A percentile compares a stretch with the other conserved stretches of the same genome.
Conservation (phyloP, 768 basidiomycete genomes). For the Hemileccinum rubropunctum region DNA sequence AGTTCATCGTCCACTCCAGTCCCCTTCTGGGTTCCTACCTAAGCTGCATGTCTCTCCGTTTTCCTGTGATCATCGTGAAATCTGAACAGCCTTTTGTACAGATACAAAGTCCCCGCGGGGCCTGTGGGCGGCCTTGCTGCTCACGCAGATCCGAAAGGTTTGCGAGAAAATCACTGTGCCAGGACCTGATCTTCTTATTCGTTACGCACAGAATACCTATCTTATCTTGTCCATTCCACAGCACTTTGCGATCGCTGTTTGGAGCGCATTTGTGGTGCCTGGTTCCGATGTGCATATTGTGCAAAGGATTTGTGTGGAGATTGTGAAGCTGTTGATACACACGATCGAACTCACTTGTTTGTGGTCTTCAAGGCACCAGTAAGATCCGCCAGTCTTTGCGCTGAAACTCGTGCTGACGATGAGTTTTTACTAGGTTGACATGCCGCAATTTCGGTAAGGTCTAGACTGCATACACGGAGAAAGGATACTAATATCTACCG, state of each 20-base stretch:
- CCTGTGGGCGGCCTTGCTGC: conserved; percentile 40
- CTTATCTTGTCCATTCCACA: conserved; percentile 53
- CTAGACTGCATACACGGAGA: background rate
- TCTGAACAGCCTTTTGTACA: conserved; percentile 29
- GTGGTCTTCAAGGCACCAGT: conserved; percentile 85
- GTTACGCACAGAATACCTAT: conserved; percentile 55
- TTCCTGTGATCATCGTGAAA: background rate
- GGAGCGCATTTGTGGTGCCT: conserved; percentile 76
- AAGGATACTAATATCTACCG: conserved; percentile 8
- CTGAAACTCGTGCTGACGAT: conserved; percentile 3
- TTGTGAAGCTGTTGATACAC: conserved; percentile 79
- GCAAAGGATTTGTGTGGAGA: conserved; percentile 81
- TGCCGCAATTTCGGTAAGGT: conserved; percentile 66
- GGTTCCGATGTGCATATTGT: conserved; percentile 91
- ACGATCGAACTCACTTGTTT: conserved; percentile 81
- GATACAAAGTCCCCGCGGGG: conserved; percentile 65
- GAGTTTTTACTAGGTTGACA: conserved; percentile 54
- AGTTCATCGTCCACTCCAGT: conserved; percentile 59
- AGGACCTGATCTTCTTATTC: background rate
- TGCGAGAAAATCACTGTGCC: conserved; percentile 1
- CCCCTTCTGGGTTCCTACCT: conserved; percentile 62
- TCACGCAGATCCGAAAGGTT: conserved; percentile 57
- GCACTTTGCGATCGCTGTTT: conserved; percentile 89
- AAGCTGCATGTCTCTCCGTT: conserved; percentile 46
- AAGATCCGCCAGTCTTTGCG: conserved; percentile 19